Conservation (phyloP, 148 eudicot species). For the Fagopyrum tataricum region DNA sequence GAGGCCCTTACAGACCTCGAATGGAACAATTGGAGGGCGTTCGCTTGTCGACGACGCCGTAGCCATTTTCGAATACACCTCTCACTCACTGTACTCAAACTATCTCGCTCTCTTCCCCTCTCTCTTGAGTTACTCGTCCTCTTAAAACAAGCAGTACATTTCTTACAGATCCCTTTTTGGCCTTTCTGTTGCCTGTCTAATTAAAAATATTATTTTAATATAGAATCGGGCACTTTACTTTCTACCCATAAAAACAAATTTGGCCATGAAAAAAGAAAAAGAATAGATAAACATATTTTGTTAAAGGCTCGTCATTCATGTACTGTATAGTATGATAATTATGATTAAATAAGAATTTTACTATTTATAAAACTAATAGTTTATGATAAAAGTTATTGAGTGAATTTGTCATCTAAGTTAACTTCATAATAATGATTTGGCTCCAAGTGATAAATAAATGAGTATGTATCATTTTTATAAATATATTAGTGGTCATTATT, state of each 20-base stretch:
- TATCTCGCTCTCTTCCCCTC: background rate
- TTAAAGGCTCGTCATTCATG: too few relatives aligned
- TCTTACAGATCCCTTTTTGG: conserved; percentile 14
- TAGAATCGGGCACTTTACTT: background rate
- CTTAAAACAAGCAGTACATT: background rate
- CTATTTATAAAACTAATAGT: too few relatives aligned
- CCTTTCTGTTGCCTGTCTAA: conserved; percentile 5
- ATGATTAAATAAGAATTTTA: too few relatives aligned
- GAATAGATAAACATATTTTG: background rate
- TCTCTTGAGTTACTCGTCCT: conserved; percentile 14
- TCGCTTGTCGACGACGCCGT: conserved; percentile 50
- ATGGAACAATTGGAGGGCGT: conserved; percentile 19
- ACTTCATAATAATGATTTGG: too few relatives aligned
- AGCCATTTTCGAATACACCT: conserved; percentile 22
- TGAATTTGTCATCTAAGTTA: too few relatives aligned
- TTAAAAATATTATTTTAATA: background rate
- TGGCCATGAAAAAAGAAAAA: too few relatives aligned
- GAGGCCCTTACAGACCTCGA: conserved; percentile 46
- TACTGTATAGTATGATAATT: too few relatives aligned
- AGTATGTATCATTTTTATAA: too few relatives aligned
- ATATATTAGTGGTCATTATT: too few relatives aligned
- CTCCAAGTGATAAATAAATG: too few relatives aligned
- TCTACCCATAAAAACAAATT: too few relatives aligned
- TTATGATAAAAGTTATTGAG: too few relatives aligned
- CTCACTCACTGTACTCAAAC: conserved; percentile 6